Evolutionary conservation across 2,329 filamentous ascomycete species (phyloP), one percentile per base, ranked within the genome.

Genomic region (Bimuria novae-zelandiae): DNA sequence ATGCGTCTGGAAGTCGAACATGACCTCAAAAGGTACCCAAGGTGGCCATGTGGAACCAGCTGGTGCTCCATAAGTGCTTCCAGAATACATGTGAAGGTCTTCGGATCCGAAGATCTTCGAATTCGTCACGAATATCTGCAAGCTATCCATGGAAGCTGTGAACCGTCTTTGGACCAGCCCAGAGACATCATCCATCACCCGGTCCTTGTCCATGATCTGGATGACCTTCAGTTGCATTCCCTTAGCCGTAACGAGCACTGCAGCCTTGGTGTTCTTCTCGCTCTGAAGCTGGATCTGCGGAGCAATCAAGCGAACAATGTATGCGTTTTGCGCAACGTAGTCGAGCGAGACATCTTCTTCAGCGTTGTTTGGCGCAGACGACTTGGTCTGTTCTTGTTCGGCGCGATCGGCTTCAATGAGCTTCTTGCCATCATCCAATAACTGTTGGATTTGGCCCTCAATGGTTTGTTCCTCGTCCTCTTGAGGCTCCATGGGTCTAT

Each of bases 201-300:
- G 85, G 65, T 92, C 88, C 75, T 96, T 97, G 76, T 99, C 94
- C 89, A 97, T 96, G 65, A 99, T 93, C 61, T 97, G 93, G 17
- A 99, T 85, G 10, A 99, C 89, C 77, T 97, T 97, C 51, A 97
- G 84, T 73, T 97, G 92, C 92, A 99, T 99, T 48, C 92, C 91
- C 75, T 97, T 97, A 23, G 92, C 92, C 3, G 93, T 94, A 41
- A 97, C 87, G n/a, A 99, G 81, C 4, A 97, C 89, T n/a, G 95
- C 94, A 52, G 96, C 89, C 73, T 96, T 96, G 56, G 88, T 89
- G 73, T 99, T 97, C 80, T 97, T 97, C 69, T 99, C 94, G 71
- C 94, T 97, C 70, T 99, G 93, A 39, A 99, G 82, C 72, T 99
- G 94, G 54, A 99, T 97, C 72, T 99, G 94, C 12, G 94, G 94